Conservation (phyloP, 345 rosid species). For the Arabidopsis arenosa region DNA sequence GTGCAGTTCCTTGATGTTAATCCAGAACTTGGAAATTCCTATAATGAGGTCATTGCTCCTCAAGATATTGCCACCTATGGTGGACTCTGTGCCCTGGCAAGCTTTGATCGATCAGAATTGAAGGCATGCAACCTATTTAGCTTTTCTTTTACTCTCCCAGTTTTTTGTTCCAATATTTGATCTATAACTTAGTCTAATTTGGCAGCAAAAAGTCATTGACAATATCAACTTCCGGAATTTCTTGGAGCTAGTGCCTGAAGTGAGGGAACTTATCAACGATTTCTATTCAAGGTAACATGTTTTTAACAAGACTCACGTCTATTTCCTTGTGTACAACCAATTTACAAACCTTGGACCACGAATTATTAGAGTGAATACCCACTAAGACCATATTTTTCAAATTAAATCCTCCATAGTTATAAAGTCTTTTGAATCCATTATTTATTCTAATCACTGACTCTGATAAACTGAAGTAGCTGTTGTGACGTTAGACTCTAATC, state of each 20-base stretch:
- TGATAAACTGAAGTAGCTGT: constrained; percentile 8
- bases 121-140: constrained; percentile 60
- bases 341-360: background rate
- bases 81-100: constrained; percentile 97
- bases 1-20: constrained; percentile 92
- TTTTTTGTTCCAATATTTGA: background rate
- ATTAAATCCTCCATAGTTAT: background rate
- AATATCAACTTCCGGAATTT: constrained; percentile 87
- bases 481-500: background rate
- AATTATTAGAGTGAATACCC: constrained; percentile 1
- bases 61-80: constrained; percentile 99
- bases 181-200: constrained; percentile 43
- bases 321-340: background rate
- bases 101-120: constrained; percentile 91
- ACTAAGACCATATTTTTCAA: background rate
- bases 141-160: background rate
- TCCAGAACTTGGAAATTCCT: constrained; percentile 85
- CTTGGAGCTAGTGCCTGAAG: constrained; percentile 98
- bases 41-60: constrained; percentile 93
- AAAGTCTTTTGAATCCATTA: constrained; percentile 12
- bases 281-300: constrained; percentile 84
- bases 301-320: background rate
- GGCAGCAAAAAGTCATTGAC: constrained; percentile 94
- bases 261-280: constrained; percentile 94
- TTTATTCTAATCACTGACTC: background rate